Evolutionary conservation across 139 green algal species (phyloP).

Genomic region (Edaphochlamys debaryana): DNA sequence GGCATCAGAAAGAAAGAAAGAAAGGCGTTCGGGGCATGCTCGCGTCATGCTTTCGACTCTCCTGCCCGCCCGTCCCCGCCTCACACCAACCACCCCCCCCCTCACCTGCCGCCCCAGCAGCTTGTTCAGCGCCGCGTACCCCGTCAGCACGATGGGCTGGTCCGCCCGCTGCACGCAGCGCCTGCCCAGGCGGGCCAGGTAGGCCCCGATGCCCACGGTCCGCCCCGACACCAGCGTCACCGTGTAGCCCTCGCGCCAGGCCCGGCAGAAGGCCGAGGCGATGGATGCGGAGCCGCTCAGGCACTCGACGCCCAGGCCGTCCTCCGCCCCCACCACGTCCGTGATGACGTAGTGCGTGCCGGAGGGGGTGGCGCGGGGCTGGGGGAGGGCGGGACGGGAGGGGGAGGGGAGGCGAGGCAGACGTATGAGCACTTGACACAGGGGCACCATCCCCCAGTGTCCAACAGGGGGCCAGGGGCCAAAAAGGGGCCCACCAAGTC

Average conservation of each 20-base stretch:
- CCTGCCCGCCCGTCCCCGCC: no score
- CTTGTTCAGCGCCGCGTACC: constrained; percentile 98
- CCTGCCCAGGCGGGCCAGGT: constrained; percentile 95
- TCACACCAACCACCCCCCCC: constrained; percentile 71
- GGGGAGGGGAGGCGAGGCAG: neutral
- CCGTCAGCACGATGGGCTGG: constrained; percentile 99
- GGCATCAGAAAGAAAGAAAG: neutral
- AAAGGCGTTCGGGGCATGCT: no score
- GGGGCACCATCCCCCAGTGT: no score
- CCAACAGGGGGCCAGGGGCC: no score
- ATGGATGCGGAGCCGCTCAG: constrained; percentile 96
- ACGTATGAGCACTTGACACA: neutral
- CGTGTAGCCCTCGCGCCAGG: constrained; percentile 90
- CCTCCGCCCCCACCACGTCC: constrained; percentile 94
- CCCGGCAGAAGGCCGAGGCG: constrained; percentile 73
- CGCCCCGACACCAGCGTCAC: constrained; percentile 92
- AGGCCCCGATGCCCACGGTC: constrained; percentile 98
- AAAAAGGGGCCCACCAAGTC: no score
- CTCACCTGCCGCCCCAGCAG: constrained; percentile 86
- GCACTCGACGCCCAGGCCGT: constrained; percentile 98
- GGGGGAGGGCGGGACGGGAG: neutral
- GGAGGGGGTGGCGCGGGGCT: neutral
- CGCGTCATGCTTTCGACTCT: no score
- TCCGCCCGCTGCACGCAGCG: constrained; percentile 89
- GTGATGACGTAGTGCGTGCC: constrained; percentile 67